Conservation (phyloP, 2,329 filamentous ascomycete genomes). For the Byssoonygena ceratinophila region DNA sequence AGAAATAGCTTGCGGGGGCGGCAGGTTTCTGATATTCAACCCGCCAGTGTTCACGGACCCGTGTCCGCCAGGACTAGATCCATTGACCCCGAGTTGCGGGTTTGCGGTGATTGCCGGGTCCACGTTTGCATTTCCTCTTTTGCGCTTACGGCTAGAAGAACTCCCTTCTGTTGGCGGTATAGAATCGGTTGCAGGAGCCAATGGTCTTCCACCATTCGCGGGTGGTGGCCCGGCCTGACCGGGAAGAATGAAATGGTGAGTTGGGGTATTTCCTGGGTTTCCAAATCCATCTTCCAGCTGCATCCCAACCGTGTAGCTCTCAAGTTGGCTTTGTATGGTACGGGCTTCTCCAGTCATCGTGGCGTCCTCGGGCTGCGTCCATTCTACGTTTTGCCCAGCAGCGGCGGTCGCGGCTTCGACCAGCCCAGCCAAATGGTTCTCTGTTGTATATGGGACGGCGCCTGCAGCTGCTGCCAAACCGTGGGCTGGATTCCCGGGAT, state of each 20-base stretch:
- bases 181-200: background rate
- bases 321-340: conserved; percentile 31
- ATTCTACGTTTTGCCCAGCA: conserved; percentile 25
- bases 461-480: conserved; percentile 5
- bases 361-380: conserved; percentile 21
- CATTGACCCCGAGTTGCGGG: background rate
- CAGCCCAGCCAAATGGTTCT: conserved; percentile 36
- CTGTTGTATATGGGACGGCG: conserved; percentile 11
- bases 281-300: conserved; percentile 34
- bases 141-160: conserved; percentile 13
- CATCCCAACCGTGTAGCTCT: conserved; percentile 31
- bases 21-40: conserved; percentile 30
- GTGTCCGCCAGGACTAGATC: background rate
- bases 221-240: conserved; percentile 19
- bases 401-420: conserved; percentile 40
- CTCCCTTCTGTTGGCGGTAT: background rate
- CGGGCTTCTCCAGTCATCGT: conserved; percentile 41
- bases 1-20: conserved; percentile 30
- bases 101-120: conserved; percentile 17
- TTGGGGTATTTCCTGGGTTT: conserved; percentile 18
- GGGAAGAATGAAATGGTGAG: conserved; percentile 22
- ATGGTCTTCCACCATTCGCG: conserved; percentile 7
- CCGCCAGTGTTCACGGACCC: conserved; percentile 3
- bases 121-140: conserved; percentile 15
- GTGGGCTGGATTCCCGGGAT: conserved; percentile 6